Conservation (phyloP, 2,329 filamentous ascomycete species). For the Aspergillus versicolor region DNA sequence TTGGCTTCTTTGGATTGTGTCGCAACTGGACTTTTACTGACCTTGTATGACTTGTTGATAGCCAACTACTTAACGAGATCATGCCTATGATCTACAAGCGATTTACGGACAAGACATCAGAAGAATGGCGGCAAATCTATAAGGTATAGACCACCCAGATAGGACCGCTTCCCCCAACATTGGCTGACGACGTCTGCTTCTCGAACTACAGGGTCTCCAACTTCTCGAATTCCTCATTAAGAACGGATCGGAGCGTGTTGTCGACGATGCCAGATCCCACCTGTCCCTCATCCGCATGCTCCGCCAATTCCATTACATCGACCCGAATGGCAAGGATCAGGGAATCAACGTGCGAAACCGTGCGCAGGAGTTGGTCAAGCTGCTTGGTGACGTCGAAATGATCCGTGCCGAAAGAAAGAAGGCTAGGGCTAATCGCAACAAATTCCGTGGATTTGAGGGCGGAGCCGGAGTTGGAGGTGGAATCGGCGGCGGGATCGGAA, state of each 20-base stretch:
- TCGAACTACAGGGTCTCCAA: conserved; percentile 64
- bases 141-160: conserved; percentile 58
- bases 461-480: conserved; percentile 62
- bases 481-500: conserved; percentile 40
- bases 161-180: neutral
- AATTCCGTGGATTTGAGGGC: conserved; percentile 93
- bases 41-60: conserved; percentile 39
- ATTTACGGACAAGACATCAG: conserved; percentile 96
- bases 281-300: conserved; percentile 97
- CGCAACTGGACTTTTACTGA: conserved; percentile 15
- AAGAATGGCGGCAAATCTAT: conserved; percentile 99
- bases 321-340: conserved; percentile 96
- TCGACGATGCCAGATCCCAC: conserved; percentile 94
- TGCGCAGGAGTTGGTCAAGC: conserved; percentile 90
- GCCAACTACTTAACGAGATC: conserved; percentile 95
- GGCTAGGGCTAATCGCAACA: conserved; percentile 82
- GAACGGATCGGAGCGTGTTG: conserved; percentile 94
- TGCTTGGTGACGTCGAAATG: conserved; percentile 70
- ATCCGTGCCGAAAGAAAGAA: conserved; percentile 73
- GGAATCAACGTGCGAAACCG: conserved; percentile 96
- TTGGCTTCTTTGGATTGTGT: conserved; percentile 17
- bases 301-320: conserved; percentile 95
- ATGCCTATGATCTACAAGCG: conserved; percentile 99
- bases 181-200: neutral
- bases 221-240: conserved; percentile 96